Evolutionary conservation across 1,139 yeast genomes (phyloP).

Genomic region (Geotrichum candidum): DNA sequence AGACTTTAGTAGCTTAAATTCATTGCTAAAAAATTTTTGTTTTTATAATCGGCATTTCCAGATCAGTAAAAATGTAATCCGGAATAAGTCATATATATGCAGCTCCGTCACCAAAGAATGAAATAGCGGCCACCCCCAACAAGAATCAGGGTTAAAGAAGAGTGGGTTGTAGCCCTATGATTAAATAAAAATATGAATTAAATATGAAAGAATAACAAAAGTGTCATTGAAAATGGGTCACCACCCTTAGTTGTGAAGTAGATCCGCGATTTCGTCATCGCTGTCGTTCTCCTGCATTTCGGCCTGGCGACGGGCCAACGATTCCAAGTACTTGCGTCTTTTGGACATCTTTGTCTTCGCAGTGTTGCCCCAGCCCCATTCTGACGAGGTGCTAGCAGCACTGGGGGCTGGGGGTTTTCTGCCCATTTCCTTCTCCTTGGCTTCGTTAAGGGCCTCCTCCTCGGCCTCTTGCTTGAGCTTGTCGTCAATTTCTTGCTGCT

Average conservation of each 20-base stretch:
- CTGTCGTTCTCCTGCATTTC: slow-evolving; percentile 19
- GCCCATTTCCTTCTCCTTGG: slow-evolving; percentile 6
- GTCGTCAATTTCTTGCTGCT: slow-evolving; percentile 12
- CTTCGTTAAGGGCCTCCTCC: slow-evolving; percentile 9
- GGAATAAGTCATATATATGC: too few species aligned
- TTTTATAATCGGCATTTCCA: too few species aligned
- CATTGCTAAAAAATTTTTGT: too few species aligned
- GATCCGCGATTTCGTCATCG: slow-evolving; percentile 17
- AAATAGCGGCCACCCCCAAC: too few species aligned
- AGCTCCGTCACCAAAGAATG: too few species aligned
- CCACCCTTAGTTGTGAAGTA: slow-evolving; percentile 3
- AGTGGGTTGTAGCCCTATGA: neutral
- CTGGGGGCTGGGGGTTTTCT: slow-evolving; percentile 1
- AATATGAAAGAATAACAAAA: neutral
- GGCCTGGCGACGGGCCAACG: slow-evolving; percentile 15
- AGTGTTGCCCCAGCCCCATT: slow-evolving; percentile 18
- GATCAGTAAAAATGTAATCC: too few species aligned
- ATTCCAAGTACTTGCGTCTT: slow-evolving; percentile 16
- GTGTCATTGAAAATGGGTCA: neutral
- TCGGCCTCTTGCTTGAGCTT: slow-evolving; percentile 8
- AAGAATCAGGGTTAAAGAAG: neutral
- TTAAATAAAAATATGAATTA: neutral
- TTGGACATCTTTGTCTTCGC: slow-evolving; percentile 12
- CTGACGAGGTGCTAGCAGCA: neutral
- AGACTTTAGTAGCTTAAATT: too few species aligned